A percentile compares a stretch with the other conserved stretches of the same genome.
Evolutionary conservation across 202 grass and related monocot species (phyloP).

Genomic region (Musa balbisiana): DNA sequence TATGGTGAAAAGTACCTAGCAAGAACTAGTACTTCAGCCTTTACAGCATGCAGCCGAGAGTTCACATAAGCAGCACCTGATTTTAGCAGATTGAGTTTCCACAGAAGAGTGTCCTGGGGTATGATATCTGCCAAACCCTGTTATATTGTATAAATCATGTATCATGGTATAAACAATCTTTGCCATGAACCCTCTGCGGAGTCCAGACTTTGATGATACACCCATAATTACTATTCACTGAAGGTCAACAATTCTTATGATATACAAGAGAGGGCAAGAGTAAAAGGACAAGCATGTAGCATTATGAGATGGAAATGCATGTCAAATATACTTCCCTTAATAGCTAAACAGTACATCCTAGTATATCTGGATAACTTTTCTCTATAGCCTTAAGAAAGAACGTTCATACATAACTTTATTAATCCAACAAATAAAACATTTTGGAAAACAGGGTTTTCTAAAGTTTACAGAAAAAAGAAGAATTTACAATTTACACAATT

Average conservation of each 20-base stretch:
- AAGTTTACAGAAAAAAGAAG: background rate
- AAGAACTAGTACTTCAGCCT: constrained; percentile 85
- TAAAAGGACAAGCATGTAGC: background rate
- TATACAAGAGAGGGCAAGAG: background rate
- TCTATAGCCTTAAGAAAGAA: too few species aligned
- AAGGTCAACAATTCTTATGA: background rate
- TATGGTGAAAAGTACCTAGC: constrained; percentile 46
- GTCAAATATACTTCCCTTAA: background rate
- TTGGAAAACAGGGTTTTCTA: background rate
- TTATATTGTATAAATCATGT: constrained; percentile 10
- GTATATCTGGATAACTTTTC: background rate
- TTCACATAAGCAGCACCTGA: constrained; percentile 73
- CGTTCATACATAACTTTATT: background rate
- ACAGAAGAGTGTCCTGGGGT: constrained; percentile 81
- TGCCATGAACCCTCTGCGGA: background rate
- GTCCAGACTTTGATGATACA: background rate
- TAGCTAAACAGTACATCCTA: background rate
- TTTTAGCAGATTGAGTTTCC: constrained; percentile 90
- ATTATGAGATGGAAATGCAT: background rate
- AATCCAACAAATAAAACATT: background rate
- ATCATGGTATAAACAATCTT: background rate
- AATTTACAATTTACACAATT: background rate
- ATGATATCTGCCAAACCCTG: constrained; percentile 82
- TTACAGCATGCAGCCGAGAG: constrained; percentile 73
- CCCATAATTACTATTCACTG: background rate